Base-by-base conservation (phyloP, 805 yeast genomes). In the Torulaspora quercuum region DNA sequence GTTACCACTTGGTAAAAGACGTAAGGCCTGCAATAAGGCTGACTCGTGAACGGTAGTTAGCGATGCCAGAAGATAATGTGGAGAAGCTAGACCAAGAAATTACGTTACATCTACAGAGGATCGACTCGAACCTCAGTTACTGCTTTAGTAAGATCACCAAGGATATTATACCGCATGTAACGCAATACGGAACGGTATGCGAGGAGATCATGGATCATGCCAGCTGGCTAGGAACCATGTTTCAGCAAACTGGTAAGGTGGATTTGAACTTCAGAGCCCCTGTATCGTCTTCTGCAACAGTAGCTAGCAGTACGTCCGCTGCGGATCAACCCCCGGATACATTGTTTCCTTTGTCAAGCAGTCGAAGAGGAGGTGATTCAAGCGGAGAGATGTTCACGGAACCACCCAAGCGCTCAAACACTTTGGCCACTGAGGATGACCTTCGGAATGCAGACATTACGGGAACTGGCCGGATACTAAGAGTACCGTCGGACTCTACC, bases 51-150 rank as follows among this genome's bases (percentile, higher is more conserved):
- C n/a, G n/a, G n/a, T n/a, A n/a, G n/a, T n/a, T n/a, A n/a, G 12
- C 15, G 32, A 27, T 34, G 33, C 21, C 33, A 17, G 41, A 37
- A 19, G 41, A 37, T 14, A 33, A 33, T 13, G 59, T 80, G 52
- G 94, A 86, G 51, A 68, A 75, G 49, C 58, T 85, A 28, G 95
- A 87, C 51, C 94, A 83, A 56, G 82, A 80, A 52, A 82, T 85
- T 26, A 85, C 95, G 0, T 58, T 82, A 35, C 75, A 79, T 5
- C 63, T 88, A 31, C 95, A 86, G 57, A 80, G 79, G 31, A 83
- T 88, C 15, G 95, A 87, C 61, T 72, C 77, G 31, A 81, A 85
- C 52, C 69, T 87, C 33, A 73, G 82, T 8, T 67, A 72, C 28
- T 76, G 89, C 13, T 85, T 82, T 55, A 70, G 77, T 29, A 71